Evolutionary conservation across 108 stramenopile species (phyloP).

Genomic region (Epithemia pelagica): DNA sequence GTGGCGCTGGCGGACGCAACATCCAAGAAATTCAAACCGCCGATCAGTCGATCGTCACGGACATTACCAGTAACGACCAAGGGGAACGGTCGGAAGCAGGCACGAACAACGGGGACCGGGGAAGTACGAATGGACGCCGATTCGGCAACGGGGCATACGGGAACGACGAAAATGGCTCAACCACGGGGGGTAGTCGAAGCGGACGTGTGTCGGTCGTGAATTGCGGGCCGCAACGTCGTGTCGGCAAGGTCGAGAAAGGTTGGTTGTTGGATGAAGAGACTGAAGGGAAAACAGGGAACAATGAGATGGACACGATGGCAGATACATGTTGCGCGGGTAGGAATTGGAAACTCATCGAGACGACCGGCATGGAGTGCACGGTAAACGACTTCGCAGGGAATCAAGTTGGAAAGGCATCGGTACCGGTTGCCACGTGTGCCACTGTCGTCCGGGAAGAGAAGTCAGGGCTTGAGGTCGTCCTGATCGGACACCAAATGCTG

Average conservation of each 20-base stretch:
- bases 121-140: background rate
- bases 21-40: background rate
- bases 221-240: no score
- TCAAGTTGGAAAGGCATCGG: background rate
- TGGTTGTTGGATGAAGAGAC: background rate
- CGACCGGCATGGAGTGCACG: background rate
- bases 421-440: slow-evolving; percentile 26
- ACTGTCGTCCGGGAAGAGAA: slow-evolving; percentile 16
- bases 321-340: background rate
- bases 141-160: background rate
- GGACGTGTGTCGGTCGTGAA: no score
- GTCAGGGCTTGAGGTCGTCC: slow-evolving; percentile 17
- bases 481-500: slow-evolving; percentile 18
- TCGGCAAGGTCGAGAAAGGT: background rate
- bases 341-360: background rate
- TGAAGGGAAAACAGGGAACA: background rate
- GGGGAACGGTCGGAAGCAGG: background rate
- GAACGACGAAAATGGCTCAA: background rate
- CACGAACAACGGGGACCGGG: background rate
- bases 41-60: background rate
- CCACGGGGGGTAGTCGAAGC: background rate
- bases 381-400: background rate
- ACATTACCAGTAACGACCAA: background rate
- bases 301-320: slow-evolving; percentile 3
- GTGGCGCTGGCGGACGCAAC: background rate